Evolutionary conservation across 1,284 basidiomycete genomes (phyloP).

Genomic region (Gymnopus androsaceus): DNA sequence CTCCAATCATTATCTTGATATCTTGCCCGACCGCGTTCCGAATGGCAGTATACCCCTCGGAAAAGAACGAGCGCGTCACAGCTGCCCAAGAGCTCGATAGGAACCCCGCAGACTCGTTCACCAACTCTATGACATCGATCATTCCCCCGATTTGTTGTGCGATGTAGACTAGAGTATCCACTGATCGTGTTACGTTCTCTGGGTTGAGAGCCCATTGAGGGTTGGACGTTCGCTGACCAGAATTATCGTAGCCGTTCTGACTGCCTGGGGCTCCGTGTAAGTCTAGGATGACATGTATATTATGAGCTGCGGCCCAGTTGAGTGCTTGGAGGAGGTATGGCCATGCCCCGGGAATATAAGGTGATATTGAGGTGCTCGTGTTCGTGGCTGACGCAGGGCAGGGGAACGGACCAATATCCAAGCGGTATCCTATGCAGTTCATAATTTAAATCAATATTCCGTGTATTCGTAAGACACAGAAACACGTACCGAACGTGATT

Average conservation of each 20-base stretch:
- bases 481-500: constrained; percentile 68
- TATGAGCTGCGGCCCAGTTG: constrained; percentile 61
- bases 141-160: constrained; percentile 55
- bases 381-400: constrained; percentile 54
- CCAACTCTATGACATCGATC: constrained; percentile 61
- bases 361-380: constrained; percentile 49
- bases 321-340: constrained; percentile 67
- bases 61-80: constrained; percentile 52
- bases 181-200: constrained; percentile 61
- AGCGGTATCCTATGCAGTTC: constrained; percentile 62
- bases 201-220: constrained; percentile 65
- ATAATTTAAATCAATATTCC: neutral
- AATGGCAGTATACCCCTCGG: constrained; percentile 58
- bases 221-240: constrained; percentile 67
- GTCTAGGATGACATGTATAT: constrained; percentile 68
- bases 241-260: constrained; percentile 84
- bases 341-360: constrained; percentile 69
- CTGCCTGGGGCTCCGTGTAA: constrained; percentile 72
- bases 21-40: constrained; percentile 45
- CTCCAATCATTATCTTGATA: constrained; percentile 69
- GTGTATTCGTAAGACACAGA: neutral
- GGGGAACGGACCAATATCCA: constrained; percentile 77
- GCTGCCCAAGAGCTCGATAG: constrained; percentile 40
- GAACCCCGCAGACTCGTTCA: constrained; percentile 68
- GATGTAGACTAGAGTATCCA: constrained; percentile 63